Conservation (phyloP, 495 filamentous ascomycete species). For the Poronia punctata region DNA sequence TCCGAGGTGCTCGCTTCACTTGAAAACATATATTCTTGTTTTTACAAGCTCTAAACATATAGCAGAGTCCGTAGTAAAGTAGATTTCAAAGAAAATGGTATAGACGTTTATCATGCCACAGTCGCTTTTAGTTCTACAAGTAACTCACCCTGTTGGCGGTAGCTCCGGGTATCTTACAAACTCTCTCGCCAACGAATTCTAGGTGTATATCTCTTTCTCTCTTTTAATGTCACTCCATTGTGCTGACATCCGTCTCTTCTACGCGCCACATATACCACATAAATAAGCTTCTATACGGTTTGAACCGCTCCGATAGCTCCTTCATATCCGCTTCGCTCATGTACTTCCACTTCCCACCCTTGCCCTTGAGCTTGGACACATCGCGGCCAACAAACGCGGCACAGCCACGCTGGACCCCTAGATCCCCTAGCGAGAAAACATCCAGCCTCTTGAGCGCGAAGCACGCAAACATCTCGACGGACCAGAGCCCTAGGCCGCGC, state of each 20-base stretch:
- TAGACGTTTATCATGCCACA: no score
- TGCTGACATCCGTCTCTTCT: conserved; percentile 65
- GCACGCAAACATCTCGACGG: conserved; percentile 94
- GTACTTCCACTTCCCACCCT: conserved; percentile 94
- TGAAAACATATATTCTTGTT: no score
- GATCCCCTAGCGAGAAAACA: conserved; percentile 85
- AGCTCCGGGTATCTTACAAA: no score
- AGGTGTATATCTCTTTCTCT: not conserved
- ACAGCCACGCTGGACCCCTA: conserved; percentile 93
- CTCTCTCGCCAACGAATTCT: no score
- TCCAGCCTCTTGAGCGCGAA: conserved; percentile 89
- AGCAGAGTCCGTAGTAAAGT: no score
- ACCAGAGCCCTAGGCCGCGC: conserved; percentile 81
- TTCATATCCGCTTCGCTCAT: conserved; percentile 92
- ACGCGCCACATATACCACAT: conserved; percentile 65
- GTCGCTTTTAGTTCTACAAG: no score
- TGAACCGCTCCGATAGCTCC: conserved; percentile 69
- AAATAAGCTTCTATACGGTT: conserved; percentile 67
- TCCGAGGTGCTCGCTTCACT: no score
- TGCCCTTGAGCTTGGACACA: conserved; percentile 73
- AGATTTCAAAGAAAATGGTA: no score
- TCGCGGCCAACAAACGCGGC: conserved; percentile 80
- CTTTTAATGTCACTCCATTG: conserved; percentile 41
- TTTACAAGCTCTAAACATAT: no score
- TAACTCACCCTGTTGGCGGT: no score